phyloP scores from a whole-genome alignment of 768 basidiomycete species.

The Suillus subluteus region DNA sequence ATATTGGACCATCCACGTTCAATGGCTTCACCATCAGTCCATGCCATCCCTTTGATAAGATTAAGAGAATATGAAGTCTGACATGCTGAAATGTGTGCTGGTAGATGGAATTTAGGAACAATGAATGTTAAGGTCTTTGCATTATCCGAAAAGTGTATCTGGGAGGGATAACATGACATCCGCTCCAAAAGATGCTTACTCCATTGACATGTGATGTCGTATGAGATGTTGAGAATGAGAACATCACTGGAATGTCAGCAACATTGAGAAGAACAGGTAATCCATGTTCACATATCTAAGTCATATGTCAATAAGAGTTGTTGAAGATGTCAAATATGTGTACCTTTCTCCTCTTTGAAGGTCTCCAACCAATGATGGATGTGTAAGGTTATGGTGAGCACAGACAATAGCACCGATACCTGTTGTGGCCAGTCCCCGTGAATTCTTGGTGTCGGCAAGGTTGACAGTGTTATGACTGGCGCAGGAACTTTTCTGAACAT shows the following conservation, averaged over 20 bases:
- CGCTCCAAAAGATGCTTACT: not conserved
- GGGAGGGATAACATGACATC: not conserved
- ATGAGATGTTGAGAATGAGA: constrained; percentile 13
- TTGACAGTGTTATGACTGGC: not conserved
- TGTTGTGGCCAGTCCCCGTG: not conserved
- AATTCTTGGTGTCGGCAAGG: not conserved
- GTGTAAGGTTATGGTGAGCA: not conserved
- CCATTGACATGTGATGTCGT: constrained; percentile 8
- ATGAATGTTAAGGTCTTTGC: constrained; percentile 13
- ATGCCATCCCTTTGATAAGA: not conserved
- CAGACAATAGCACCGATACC: not conserved
- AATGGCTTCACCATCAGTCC: not conserved
- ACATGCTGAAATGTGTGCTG: not conserved
- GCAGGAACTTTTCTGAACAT: not conserved
- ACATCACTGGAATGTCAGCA: not conserved
- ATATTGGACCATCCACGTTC: not conserved
- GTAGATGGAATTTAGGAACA: not conserved
- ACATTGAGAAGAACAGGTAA: constrained; percentile 4
- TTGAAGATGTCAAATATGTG: no score
- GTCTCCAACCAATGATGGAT: not conserved
- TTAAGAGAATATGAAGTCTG: not conserved
- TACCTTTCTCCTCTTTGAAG: not conserved
- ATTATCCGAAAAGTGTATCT: not conserved
- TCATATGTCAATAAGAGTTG: no score
- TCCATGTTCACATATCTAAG: constrained; percentile 18